Percentiles rank a stretch among this genome's conserved stretches.
Conservation (phyloP, 2,329 filamentous ascomycete genomes). For the Knufia petricola region DNA sequence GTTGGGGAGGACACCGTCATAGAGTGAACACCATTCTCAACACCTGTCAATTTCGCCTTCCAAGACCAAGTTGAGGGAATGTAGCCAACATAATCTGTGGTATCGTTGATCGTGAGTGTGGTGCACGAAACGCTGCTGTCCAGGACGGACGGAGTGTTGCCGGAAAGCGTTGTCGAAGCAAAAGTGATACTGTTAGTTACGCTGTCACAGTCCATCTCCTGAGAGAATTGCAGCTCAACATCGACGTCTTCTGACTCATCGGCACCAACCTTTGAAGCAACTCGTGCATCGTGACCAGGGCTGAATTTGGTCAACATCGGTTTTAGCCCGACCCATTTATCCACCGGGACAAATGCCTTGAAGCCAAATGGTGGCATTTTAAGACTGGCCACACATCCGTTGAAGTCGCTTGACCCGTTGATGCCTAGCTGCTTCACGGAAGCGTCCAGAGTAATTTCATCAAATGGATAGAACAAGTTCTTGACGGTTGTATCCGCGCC, state of each 20-base stretch:
- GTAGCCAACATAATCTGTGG: constrained; percentile 39
- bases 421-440: constrained; percentile 40
- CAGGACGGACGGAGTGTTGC: constrained; percentile 37
- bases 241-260: constrained; percentile 37
- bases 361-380: constrained; percentile 49
- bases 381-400: constrained; percentile 48
- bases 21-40: constrained; percentile 52
- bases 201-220: constrained; percentile 51
- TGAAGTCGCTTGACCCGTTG: constrained; percentile 37
- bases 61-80: constrained; percentile 47
- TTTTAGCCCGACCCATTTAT: constrained; percentile 40
- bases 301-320: constrained; percentile 52
- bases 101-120: constrained; percentile 28
- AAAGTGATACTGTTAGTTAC: constrained; percentile 43
- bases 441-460: constrained; percentile 42
- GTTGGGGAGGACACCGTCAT: constrained; percentile 39
- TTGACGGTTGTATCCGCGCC: constrained; percentile 45
- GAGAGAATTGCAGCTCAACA: constrained; percentile 50
- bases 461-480: constrained; percentile 55
- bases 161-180: constrained; percentile 44
- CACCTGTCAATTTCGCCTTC: constrained; percentile 43
- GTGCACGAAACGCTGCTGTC: constrained; percentile 38
- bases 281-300: constrained; percentile 52
- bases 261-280: constrained; percentile 39
- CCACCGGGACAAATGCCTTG: constrained; percentile 49